Conservation (phyloP, 768 basidiomycete genomes). For the Tulasnella sp. region DNA sequence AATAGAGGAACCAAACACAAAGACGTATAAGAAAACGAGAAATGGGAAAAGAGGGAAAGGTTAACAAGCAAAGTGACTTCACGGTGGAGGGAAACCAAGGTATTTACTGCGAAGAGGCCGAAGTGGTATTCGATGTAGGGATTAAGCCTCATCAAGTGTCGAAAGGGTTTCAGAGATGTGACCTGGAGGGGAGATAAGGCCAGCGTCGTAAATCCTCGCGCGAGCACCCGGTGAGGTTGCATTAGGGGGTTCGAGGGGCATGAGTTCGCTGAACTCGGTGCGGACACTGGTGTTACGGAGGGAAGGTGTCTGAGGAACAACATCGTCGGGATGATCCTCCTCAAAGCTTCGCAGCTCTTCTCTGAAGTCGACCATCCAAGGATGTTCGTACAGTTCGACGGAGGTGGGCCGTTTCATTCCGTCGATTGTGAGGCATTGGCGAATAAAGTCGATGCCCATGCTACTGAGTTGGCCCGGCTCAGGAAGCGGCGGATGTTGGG, state of each 20-base stretch:
- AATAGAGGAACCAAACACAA: not conserved
- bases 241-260: not conserved
- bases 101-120: not conserved
- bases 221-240: not conserved
- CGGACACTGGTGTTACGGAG: not conserved
- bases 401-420: slow-evolving; percentile 75
- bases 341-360: slow-evolving; percentile 38
- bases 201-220: slow-evolving; percentile 1
- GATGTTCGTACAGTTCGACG: slow-evolving; percentile 70
- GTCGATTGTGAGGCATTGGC: slow-evolving; percentile 81
- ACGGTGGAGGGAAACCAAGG: not conserved
- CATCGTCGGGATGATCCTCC: not conserved
- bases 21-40: not conserved
- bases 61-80: not conserved
- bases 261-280: not conserved
- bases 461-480: slow-evolving; percentile 83
- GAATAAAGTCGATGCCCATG: slow-evolving; percentile 86
- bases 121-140: not conserved
- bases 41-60: not conserved
- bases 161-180: not conserved
- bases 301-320: slow-evolving; percentile 2
- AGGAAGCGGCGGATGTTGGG: slow-evolving; percentile 90
- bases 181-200: slow-evolving; percentile 3
- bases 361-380: slow-evolving; percentile 80
- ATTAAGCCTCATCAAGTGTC: not conserved